Conservation (phyloP, 2,329 filamentous ascomycete genomes). For the Sporothrix phasma region DNA sequence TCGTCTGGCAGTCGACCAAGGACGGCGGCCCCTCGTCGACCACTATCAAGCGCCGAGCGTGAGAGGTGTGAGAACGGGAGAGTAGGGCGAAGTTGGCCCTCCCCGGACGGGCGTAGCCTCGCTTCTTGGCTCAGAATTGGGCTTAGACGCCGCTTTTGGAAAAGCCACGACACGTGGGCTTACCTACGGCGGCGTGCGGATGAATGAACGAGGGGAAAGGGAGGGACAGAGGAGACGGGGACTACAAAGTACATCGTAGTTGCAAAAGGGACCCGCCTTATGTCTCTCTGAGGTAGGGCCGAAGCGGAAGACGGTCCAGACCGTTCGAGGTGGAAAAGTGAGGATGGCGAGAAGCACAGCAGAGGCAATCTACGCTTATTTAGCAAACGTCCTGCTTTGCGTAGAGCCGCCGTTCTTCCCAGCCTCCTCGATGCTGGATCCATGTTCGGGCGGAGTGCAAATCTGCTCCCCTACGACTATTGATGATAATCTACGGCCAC, state of each 20-base stretch:
- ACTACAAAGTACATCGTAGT: no score
- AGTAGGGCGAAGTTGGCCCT: no score
- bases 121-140: not conserved
- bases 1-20: not conserved
- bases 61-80: no score
- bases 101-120: slow-evolving; percentile 1
- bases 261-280: not conserved
- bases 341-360: not conserved
- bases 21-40: not conserved
- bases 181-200: not conserved
- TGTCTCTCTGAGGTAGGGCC: not conserved
- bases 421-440: not conserved
- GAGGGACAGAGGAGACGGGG: not conserved
- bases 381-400: no score
- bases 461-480: not conserved
- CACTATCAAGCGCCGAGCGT: no score
- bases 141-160: not conserved
- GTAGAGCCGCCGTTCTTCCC: not conserved
- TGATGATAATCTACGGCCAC: not conserved
- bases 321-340: not conserved
- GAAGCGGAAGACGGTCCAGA: not conserved
- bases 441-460: not conserved
- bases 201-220: not conserved
- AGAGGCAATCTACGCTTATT: not conserved
- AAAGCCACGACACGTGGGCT: not conserved